These are phyloP conservation scores for Xylaria sp. DNA, from an alignment of 2,329 filamentous ascomycete genomes.

Conservation along the genomic window DNA sequence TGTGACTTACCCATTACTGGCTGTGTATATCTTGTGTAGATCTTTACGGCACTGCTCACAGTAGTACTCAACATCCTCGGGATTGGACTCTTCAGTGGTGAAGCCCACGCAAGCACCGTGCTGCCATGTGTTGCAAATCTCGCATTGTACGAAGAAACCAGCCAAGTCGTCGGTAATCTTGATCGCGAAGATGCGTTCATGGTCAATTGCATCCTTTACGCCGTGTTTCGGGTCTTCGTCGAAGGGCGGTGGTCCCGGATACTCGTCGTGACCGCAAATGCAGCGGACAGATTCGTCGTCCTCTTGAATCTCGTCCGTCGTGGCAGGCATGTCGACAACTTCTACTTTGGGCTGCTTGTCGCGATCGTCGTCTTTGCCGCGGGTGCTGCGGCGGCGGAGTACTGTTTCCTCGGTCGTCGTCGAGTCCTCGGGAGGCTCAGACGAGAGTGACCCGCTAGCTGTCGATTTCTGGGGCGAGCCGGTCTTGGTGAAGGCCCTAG, in stretches of 20 bases:
- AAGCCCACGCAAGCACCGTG: conserved; percentile 97
- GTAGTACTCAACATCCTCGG: conserved; percentile 79
- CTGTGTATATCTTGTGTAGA: conserved; percentile 76
- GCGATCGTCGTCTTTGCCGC: conserved; percentile 60
- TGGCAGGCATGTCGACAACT: conserved; percentile 41
- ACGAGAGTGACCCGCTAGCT: conserved; percentile 67
- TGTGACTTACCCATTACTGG: conserved; percentile 72
- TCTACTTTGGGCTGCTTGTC: conserved; percentile 43
- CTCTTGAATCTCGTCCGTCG: conserved; percentile 67
- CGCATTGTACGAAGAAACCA: conserved; percentile 96
- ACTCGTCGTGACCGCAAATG: conserved; percentile 90
- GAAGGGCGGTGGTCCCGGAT: conserved; percentile 73
- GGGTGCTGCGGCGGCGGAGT: conserved; percentile 72
- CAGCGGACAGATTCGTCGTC: conserved; percentile 95
- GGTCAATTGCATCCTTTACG: conserved; percentile 52
- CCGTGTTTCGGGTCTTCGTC: conserved; percentile 49
- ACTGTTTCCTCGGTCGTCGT: conserved; percentile 55
- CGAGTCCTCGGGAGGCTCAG: conserved; percentile 60
- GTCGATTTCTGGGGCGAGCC: conserved; percentile 70
- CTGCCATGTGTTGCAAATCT: conserved; percentile 97
- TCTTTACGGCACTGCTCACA: conserved; percentile 93
- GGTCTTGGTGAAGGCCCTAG: conserved; percentile 66
- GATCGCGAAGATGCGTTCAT: conserved; percentile 53
- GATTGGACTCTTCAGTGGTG: conserved; percentile 85
- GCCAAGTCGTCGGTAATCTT: conserved; percentile 78